A percentile compares a stretch with the other conserved stretches of the same genome.
phyloP scores from a whole-genome alignment of 306 rosid genomes.

The Sesbania bispinosa region DNA sequence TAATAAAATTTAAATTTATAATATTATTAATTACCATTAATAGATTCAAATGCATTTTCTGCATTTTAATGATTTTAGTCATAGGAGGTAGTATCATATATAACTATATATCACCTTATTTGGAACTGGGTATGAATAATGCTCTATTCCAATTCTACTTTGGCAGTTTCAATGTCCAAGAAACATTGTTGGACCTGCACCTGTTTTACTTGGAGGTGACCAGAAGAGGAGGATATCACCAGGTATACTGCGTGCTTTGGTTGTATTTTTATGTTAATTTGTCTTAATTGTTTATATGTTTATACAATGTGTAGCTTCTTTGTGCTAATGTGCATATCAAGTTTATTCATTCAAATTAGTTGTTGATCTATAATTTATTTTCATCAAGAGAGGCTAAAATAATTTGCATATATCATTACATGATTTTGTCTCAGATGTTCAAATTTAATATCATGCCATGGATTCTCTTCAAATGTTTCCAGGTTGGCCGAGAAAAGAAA shows the following conservation, averaged over 20 bases:
- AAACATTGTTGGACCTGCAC: conserved; percentile 37
- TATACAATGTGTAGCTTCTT: not conserved
- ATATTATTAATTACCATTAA: too few relatives aligned
- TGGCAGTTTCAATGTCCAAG: conserved; percentile 37
- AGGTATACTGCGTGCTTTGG: conserved; percentile 18
- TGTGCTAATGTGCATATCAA: not conserved
- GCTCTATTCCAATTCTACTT: not conserved
- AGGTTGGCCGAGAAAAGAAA: conserved; percentile 39
- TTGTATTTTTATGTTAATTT: not conserved
- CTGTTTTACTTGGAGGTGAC: conserved; percentile 45
- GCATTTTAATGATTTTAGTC: too few relatives aligned
- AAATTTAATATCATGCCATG: not conserved
- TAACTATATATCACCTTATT: not conserved
- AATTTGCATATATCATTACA: not conserved
- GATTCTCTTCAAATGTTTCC: not conserved
- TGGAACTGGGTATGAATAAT: not conserved
- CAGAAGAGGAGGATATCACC: conserved; percentile 47
- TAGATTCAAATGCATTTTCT: too few relatives aligned
- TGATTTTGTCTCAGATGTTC: not conserved
- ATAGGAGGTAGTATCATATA: too few relatives aligned
- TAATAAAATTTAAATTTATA: too few relatives aligned
- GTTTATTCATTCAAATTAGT: not conserved
- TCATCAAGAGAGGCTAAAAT: not conserved
- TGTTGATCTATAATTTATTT: not conserved
- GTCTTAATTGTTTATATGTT: not conserved